Base-by-base conservation (phyloP, 176 grass and related monocot species). In the Elaeis guineensis region DNA sequence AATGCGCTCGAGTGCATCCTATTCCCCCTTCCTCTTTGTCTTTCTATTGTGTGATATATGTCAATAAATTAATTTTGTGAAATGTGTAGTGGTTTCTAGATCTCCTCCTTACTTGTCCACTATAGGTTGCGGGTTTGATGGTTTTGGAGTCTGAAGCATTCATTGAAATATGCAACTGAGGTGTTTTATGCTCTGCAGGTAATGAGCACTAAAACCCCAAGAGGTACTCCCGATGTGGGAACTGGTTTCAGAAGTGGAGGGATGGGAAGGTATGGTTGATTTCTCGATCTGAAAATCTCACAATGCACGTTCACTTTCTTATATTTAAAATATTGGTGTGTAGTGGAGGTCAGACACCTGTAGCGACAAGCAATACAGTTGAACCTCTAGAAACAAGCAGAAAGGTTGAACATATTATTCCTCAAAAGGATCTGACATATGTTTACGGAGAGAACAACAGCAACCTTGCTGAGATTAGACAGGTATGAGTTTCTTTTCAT, bases 381-480 rank as follows among this genome's bases (percentile, higher is more conserved):
- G 86, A 89, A 81, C 35, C 35, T 12, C 35, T 44, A 2, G 35
- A 44, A 44, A 44, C 35, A 44, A 44, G 35, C 35, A 44, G 35
- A 44, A 14, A 12, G 35, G 35, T 44, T 14, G 35, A 44, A 44
- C 35, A 44, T 59, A 16, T 81, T 55, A 57, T 89, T 74, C 86
- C 86, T 71, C 60, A 58, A 35, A 65, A 89, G 57, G 84, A 89
- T 59, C 57, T 84, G 50, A 62, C 53, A 26, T 89, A 67, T 59
- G 55, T 89, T 57, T 78, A 70, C 59, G 86, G 86, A 59, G 52
- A 71, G 60, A 62, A 71, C 65, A 77, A 73, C 66, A 77, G 63
- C 49, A 81, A 78, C 71, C 77, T 89, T 71, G 57, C 52, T 0
- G 80, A 89, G 69, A 80, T 89, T 54, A 84, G 65, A 59, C 70